A percentile compares a stretch with the other conserved stretches of the same genome.
These are phyloP conservation scores for Diplocarpon rosae DNA, from an alignment of 2,329 filamentous ascomycete genomes.

Conservation along the genomic window DNA sequence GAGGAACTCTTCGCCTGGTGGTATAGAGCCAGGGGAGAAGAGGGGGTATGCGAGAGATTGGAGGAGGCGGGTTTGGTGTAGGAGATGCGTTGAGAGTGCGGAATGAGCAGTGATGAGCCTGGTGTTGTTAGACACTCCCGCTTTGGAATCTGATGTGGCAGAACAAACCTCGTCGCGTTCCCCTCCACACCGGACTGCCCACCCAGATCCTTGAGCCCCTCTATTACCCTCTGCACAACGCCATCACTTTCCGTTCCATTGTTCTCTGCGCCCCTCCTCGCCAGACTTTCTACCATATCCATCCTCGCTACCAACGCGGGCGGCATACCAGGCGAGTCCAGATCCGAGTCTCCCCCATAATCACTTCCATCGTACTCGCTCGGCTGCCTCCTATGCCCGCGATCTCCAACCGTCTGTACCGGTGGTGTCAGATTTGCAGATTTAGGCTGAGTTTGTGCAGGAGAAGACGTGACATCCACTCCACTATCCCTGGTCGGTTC, in stretches of 20 bases:
- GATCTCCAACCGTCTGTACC: conserved; percentile 4
- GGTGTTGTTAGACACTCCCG: conserved; percentile 9
- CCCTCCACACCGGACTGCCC: conserved; percentile 64
- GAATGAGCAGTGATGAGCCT: conserved; percentile 68
- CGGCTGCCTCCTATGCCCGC: conserved; percentile 37
- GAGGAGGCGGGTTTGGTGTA: conserved; percentile 63
- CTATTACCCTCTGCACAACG: conserved; percentile 57
- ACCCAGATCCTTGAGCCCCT: conserved; percentile 59
- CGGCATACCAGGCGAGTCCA: conserved; percentile 58
- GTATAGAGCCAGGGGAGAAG: conserved; percentile 54
- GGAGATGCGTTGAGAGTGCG: conserved; percentile 62
- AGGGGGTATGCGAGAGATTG: conserved; percentile 63
- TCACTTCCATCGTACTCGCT: conserved; percentile 63
- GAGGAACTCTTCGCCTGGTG: conserved; percentile 52
- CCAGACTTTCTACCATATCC: conserved; percentile 61
- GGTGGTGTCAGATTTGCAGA: conserved; percentile 17
- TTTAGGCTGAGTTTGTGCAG: conserved; percentile 13
- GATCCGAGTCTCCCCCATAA: conserved; percentile 61
- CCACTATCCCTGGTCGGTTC: conserved; percentile 27
- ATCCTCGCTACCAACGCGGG: conserved; percentile 57
- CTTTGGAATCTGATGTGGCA: background rate
- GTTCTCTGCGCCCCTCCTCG: conserved; percentile 52
- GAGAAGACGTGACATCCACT: conserved; percentile 24
- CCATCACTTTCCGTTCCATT: conserved; percentile 54
- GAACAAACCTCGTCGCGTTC: conserved; percentile 53